Conservation (phyloP, 495 filamentous ascomycete species). For the Hyaloscypha bicolor region DNA sequence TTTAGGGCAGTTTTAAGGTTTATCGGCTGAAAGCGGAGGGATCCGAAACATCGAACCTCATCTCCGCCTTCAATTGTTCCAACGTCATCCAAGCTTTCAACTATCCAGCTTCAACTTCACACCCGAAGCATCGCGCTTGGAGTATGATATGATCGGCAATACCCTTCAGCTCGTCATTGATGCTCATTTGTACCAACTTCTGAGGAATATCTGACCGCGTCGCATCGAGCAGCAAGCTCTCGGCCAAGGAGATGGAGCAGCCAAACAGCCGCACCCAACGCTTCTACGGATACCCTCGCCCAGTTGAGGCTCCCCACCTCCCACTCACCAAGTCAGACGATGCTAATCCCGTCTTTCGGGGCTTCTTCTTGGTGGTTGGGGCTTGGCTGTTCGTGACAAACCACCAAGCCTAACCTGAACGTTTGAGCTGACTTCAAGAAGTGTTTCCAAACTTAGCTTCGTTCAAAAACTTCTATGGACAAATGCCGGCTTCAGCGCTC, state of each 20-base stretch:
- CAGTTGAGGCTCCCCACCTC: slow-evolving; percentile 23
- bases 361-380: slow-evolving; percentile 16
- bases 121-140: no score
- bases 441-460: slow-evolving; percentile 55
- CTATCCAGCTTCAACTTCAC: background rate
- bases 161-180: background rate
- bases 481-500: slow-evolving; percentile 71
- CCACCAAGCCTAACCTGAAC: background rate
- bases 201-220: background rate
- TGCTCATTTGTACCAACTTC: background rate
- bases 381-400: slow-evolving; percentile 28
- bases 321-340: slow-evolving; percentile 29
- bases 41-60: background rate
- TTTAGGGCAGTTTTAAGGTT: background rate
- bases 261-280: background rate
- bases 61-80: background rate
- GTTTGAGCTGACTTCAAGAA: slow-evolving; percentile 31
- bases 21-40: background rate
- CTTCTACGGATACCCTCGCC: slow-evolving; percentile 29
- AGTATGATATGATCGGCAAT: no score
- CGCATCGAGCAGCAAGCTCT: background rate
- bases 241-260: background rate
- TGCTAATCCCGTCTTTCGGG: slow-evolving; percentile 30
- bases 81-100: background rate
- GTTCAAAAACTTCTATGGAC: slow-evolving; percentile 66